Evolutionary conservation across 441 rosid genomes (phyloP), one percentile per base, ranked within the genome.

Genomic region (Monsonia emarginata): DNA sequence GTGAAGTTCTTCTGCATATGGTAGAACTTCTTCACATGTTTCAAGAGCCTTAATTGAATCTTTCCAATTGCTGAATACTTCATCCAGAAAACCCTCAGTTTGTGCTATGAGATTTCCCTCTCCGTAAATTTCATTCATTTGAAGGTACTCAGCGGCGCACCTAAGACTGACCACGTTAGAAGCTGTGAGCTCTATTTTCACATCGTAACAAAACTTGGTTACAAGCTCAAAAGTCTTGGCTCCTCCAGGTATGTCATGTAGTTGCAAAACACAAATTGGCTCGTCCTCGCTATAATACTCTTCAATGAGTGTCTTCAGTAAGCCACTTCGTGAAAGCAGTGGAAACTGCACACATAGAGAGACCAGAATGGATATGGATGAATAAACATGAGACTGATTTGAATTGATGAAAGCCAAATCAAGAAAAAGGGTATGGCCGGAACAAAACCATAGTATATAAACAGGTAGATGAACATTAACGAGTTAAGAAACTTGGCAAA

Each of bases 111-210:
- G 96, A 73, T 93, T 93, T 52, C 82, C 81, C 44, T 84, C 91
- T 58, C 93, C 95, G 10, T 78, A 81, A 16, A 82, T 86, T 57
- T 93, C 95, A 21, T 63, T 84, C 97, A 93, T 93, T 42, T 69
- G 81, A 50, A 93, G 88, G 80, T 85, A 86, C 83, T 88, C 95
- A 6, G 96, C 89, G 14, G 95, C 96, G 61, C 98, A 93, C 72
- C 93, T 77, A 8, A 88, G 89, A 36, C 84, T 76, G 27, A 87
- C 91, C 6, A 85, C 74, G 67, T 87, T 93, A 34, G 61, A 59
- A 32, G 96, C 75, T 0, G 76, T 84, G 78, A 90, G 85, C 58
- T 90, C 91, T 2, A 86, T 73, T 81, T 80, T 86, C 18, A 86
- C 86, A 28, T 87, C 91, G 65, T 93, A 93, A 68, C 95, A 93